Percentiles rank a stretch among this genome's conserved stretches.
phyloP scores from a whole-genome alignment of 2,329 filamentous ascomycete species.

The Davidsoniella neocaledoniae region DNA sequence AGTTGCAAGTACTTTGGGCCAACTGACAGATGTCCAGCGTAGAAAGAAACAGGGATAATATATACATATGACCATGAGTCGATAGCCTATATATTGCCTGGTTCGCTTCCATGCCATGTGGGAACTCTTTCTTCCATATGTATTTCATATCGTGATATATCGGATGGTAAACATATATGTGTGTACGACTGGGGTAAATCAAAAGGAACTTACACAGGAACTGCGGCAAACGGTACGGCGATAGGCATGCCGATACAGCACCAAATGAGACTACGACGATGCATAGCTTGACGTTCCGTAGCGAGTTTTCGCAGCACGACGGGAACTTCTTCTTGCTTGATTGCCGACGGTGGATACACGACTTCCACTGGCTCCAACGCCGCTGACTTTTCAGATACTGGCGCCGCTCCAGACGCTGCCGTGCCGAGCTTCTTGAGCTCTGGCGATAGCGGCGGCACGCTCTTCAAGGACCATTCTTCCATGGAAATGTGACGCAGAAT shows the following conservation, averaged over 20 bases:
- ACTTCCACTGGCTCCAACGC: slow-evolving; percentile 40
- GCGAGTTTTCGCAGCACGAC: slow-evolving; percentile 53
- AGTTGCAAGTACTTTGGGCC: no score
- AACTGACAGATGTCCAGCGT: no score
- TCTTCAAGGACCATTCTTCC: slow-evolving; percentile 96
- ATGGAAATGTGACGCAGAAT: slow-evolving; percentile 78
- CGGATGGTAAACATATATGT: no score
- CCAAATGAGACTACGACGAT: slow-evolving; percentile 62
- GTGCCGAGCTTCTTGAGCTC: slow-evolving; percentile 4
- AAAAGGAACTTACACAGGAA: slow-evolving; percentile 56
- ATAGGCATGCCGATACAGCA: slow-evolving; percentile 72
- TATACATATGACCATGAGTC: no score
- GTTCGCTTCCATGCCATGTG: no score
- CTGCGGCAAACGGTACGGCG: slow-evolving; percentile 60
- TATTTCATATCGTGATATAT: no score
- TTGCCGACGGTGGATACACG: slow-evolving; percentile 55
- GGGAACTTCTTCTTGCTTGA: slow-evolving; percentile 46
- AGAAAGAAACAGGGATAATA: no score
- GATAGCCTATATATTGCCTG: no score
- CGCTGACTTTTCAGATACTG: no score
- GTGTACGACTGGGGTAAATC: background rate
- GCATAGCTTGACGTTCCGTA: slow-evolving; percentile 63
- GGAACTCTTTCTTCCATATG: no score
- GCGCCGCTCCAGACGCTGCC: slow-evolving; percentile 17
- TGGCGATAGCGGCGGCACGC: slow-evolving; percentile 61